Base-by-base conservation (phyloP, 1,284 basidiomycete genomes). In the Leccinum holopus region DNA sequence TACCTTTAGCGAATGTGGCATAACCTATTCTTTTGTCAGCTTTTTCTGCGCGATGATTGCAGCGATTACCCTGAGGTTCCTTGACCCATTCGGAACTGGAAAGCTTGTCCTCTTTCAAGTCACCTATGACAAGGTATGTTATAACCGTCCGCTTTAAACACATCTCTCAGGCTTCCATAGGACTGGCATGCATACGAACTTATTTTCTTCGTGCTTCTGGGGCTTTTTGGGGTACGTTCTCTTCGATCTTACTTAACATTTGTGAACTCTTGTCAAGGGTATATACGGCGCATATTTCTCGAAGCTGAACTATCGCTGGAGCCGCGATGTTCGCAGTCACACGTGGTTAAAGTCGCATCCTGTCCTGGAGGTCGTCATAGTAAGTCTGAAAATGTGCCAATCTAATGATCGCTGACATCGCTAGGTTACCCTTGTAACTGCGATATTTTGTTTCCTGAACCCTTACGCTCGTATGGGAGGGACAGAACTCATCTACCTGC, bases 1-100 rank as follows among this genome's bases (percentile, higher is more conserved):
- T 11, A 35, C 52, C 21, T 55, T 52, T 11, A 28, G 25, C 54
- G 59, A 37, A 59, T 53, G 37, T 32, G n/a, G 62, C n/a, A 2
- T 60, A 30, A 63, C 59, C 2, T 30, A 47, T 33, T 44, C 55
- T 49, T n/a, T 61, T 63, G 35, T 28, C 70, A 88, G 92, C 68
- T 97, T 97, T 79, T 97, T 95, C 80, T 97, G 94, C 71, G 95
- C 95, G 0, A 95, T 95, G 84, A 91, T 97, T 67, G 95, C 95
- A 1, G 94, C 94, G 2, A 87, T 95, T 65, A 94, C 93, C 1
- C 80, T 97, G 58, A 91, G 88, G 69, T 87, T 95, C 66, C 82
- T 98, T 49, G 93, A 99, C 76, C 97, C 97, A 0, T 98, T 98
- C 70, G 94, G 89, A 32, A 91, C 89, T 5, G 88, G 89, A 18